Evolutionary conservation across 495 filamentous ascomycete species (phyloP), one percentile per base, ranked within the genome.

Genomic region (Trichoderma reesei): DNA sequence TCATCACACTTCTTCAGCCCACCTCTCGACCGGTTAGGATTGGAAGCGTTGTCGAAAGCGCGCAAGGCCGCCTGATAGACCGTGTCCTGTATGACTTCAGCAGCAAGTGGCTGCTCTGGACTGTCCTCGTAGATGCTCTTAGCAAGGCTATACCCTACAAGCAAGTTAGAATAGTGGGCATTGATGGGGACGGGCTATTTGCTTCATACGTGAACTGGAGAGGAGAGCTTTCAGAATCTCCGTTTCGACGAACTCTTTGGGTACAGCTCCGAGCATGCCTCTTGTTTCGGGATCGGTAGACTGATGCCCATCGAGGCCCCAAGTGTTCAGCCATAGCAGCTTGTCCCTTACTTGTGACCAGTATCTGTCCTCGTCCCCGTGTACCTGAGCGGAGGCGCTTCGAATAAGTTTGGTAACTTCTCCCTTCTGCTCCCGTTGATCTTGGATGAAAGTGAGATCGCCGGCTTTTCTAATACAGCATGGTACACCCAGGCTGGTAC

Each of bases 41-140:
- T 97, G 61, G 88, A 92, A 39, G 92, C 91, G 69, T 91, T 93
- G 69, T 96, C 91, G 70, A 93, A 97, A 3, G 84, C 84, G 14
- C 84, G 78, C 78, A 91, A 86, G 1, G 87, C 88, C 20, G 84
- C 79, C 14, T 83, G 79, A 39, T 90, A 76, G 20, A 94, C 79
- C 3, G 89, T 85, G 13, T 83, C 78, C 73, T 89, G 84, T 26
- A 93, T 78, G 10, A 80, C 71, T 3, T 79, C 67, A 8, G 70
- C 66, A 3, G 74, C 73, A 1, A 95, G 72, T 3, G 85, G 82
- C 31, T 73, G 71, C 1, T 78, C 78, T 7, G 78, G 72, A 0
- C 75, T 68, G 34, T 82, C 81, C 66, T 88, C 80, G 66, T 95
- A 96, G 20, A 89, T 81, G n/a, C 85, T 82, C 31, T 82, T 78